phyloP scores from a whole-genome alignment of 192 early-diverging fungal species.

The Helicostylum pulchrum region DNA sequence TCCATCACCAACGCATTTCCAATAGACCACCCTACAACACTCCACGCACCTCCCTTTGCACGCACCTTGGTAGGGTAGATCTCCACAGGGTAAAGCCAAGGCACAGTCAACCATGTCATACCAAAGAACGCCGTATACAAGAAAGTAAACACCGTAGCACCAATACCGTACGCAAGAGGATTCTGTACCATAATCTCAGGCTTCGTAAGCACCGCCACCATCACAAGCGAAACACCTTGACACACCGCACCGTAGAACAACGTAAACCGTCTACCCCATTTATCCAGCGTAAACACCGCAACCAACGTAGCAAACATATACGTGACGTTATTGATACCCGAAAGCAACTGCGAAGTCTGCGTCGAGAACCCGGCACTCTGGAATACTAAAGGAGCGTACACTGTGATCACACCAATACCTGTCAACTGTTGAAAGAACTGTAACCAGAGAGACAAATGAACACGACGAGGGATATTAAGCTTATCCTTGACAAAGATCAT shows the following conservation, averaged over 20 bases:
- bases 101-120: slow-evolving; percentile 65
- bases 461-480: slow-evolving; percentile 46
- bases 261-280: slow-evolving; percentile 28
- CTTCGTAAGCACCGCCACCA: slow-evolving; percentile 21
- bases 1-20: slow-evolving; percentile 52
- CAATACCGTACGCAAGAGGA: slow-evolving; percentile 24
- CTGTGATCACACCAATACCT: slow-evolving; percentile 64
- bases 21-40: slow-evolving; percentile 54
- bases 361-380: slow-evolving; percentile 36
- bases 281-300: slow-evolving; percentile 28
- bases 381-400: slow-evolving; percentile 52
- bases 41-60: slow-evolving; percentile 53
- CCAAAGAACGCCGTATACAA: slow-evolving; percentile 51
- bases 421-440: slow-evolving; percentile 54
- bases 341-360: slow-evolving; percentile 27
- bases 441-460: slow-evolving; percentile 41
- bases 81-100: slow-evolving; percentile 61
- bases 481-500: slow-evolving; percentile 43
- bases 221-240: slow-evolving; percentile 26
- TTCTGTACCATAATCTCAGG: slow-evolving; percentile 23
- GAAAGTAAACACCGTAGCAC: slow-evolving; percentile 30
- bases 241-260: slow-evolving; percentile 25
- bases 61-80: slow-evolving; percentile 57
- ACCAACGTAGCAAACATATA: slow-evolving; percentile 30
- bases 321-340: slow-evolving; percentile 32